phyloP scores from a whole-genome alignment of 108 stramenopile species.

The Schizochytrium sp. region DNA sequence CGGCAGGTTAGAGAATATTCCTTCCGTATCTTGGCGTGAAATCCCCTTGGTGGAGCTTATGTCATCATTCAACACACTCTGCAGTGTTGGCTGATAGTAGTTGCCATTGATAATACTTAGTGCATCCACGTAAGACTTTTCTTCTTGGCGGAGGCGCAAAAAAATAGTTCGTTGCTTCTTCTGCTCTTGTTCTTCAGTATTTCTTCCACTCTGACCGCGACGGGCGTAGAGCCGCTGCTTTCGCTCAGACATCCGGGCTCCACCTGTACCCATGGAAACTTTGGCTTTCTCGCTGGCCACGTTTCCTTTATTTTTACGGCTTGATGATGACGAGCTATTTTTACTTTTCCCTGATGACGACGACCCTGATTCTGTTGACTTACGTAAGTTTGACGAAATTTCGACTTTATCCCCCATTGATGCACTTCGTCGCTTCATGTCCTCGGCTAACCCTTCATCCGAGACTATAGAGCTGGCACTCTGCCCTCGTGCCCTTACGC shows the following conservation, averaged over 20 bases:
- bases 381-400: no score
- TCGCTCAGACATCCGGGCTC: neutral
- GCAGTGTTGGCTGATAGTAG: neutral
- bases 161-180: slow-evolving; percentile 51
- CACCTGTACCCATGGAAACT: neutral
- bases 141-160: slow-evolving; percentile 38
- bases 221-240: slow-evolving; percentile 33
- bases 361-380: no score
- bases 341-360: no score
- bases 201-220: neutral
- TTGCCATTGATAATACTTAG: slow-evolving; percentile 43
- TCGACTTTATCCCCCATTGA: no score
- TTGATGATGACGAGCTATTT: no score
- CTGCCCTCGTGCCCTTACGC: neutral
- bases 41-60: neutral
- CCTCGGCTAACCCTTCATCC: neutral
- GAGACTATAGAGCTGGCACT: neutral
- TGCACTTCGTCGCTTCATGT: no score
- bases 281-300: neutral
- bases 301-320: neutral
- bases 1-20: slow-evolving; percentile 36
- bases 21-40: neutral
- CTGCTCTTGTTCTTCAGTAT: neutral
- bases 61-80: neutral
- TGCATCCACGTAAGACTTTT: slow-evolving; percentile 44